Evolutionary conservation across 2,329 filamentous ascomycete genomes (phyloP).

Genomic region (Arthrinium puccinioides): DNA sequence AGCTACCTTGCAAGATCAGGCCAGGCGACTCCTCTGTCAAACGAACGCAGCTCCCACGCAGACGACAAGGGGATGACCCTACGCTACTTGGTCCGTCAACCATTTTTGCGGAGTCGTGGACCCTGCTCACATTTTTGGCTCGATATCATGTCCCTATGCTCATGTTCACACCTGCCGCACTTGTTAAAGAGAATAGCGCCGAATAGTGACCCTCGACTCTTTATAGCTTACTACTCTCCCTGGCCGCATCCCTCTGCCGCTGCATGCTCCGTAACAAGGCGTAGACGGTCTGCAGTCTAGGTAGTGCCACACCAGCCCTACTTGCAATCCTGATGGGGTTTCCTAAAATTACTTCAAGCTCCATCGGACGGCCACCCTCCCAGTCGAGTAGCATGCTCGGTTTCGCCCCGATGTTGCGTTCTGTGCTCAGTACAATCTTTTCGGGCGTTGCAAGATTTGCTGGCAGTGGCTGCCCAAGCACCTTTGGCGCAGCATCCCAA

Average conservation of each 20-base stretch:
- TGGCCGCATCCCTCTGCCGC: constrained; percentile 35
- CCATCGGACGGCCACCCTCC: constrained; percentile 58
- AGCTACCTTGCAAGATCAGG: no score
- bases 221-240: constrained; percentile 17
- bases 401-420: constrained; percentile 56
- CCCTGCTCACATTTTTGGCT: no score
- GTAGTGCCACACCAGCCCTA: constrained; percentile 56
- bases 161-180: no score
- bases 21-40: no score
- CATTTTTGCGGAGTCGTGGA: no score
- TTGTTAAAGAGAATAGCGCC: no score
- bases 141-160: no score
- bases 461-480: constrained; percentile 56
- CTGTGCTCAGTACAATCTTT: constrained; percentile 54
- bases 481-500: constrained; percentile 52
- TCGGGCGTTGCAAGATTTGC: constrained; percentile 54
- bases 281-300: constrained; percentile 59
- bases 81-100: no score
- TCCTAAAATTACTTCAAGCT: constrained; percentile 66
- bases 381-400: constrained; percentile 66
- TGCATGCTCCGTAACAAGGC: constrained; percentile 58
- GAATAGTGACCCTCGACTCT: no score
- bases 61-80: no score
- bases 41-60: no score
- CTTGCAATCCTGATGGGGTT: constrained; percentile 62